phyloP scores from a whole-genome alignment of 139 green algal genomes.

The Desmodesmus armatus region DNA sequence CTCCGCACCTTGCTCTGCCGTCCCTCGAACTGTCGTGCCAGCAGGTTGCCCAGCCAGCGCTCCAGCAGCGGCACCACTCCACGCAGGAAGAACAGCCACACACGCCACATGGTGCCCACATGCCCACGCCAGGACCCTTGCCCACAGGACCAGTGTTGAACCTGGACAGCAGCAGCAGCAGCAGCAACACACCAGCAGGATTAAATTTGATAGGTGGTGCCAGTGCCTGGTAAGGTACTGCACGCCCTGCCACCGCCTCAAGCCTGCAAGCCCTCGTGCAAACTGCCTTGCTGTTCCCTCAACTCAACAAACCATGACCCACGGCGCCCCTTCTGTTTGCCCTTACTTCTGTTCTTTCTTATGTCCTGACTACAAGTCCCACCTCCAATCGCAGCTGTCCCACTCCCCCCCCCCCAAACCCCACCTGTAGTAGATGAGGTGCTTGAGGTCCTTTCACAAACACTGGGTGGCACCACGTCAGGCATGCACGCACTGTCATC shows the following conservation, averaged over 20 bases:
- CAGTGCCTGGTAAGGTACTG: no score
- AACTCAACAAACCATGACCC: no score
- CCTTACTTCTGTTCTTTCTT: no score
- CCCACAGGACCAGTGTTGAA: constrained; percentile 98
- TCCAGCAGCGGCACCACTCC: constrained; percentile 98
- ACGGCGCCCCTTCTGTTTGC: no score
- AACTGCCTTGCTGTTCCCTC: no score
- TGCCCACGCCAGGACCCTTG: constrained; percentile 98
- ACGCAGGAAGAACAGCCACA: constrained; percentile 99
- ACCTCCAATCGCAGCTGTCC: neutral
- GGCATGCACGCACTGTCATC: neutral
- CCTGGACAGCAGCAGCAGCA: neutral
- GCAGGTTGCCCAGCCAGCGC: constrained; percentile 99
- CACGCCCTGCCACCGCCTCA: neutral
- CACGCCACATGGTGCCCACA: constrained; percentile 99
- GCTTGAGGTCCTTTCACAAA: constrained; percentile 99
- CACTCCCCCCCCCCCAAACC: no score
- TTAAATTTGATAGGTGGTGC: no score
- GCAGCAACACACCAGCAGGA: neutral
- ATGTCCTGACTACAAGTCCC: no score
- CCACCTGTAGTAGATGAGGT: constrained; percentile 98
- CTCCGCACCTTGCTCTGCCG: constrained; percentile 87
- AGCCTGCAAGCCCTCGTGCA: neutral
- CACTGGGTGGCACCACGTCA: no score
- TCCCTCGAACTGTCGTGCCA: constrained; percentile 99